Percentiles rank a stretch among this genome's conserved stretches.
phyloP scores from a whole-genome alignment of 202 grass and related monocot species.

The Elaeis oleifera region DNA sequence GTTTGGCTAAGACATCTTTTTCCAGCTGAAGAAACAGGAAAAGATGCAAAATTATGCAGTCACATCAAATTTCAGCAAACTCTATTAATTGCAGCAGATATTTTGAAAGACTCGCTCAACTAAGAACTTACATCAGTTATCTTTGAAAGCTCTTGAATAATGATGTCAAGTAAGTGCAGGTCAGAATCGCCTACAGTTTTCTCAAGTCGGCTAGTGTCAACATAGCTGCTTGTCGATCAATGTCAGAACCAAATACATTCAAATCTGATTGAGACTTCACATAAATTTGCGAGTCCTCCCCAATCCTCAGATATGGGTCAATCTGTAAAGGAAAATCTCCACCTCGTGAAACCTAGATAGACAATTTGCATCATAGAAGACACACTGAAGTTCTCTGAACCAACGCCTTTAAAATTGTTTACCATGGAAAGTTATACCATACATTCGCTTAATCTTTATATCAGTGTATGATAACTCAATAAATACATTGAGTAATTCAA shows the following conservation, averaged over 20 bases:
- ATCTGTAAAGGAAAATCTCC: constrained; percentile 30
- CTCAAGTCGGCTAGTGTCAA: constrained; percentile 51
- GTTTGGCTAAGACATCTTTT: constrained; percentile 45
- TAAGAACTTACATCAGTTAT: constrained; percentile 48
- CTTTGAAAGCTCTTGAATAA: constrained; percentile 43
- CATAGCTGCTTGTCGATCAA: constrained; percentile 50
- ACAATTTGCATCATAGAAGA: no score
- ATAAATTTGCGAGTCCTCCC: constrained; percentile 86
- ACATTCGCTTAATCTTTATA: no score
- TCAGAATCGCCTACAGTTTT: constrained; percentile 40
- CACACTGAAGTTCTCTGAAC: no score
- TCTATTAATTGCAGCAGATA: constrained; percentile 19
- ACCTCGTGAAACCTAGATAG: no score
- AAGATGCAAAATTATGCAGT: constrained; percentile 14
- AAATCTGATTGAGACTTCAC: constrained; percentile 70
- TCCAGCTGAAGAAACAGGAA: constrained; percentile 46
- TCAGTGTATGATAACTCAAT: no score
- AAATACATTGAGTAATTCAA: no score
- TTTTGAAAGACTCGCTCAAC: no score
- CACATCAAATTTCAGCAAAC: constrained; percentile 16
- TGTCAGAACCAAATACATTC: constrained; percentile 62
- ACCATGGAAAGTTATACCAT: no score
- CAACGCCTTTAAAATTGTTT: no score
- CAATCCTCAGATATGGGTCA: constrained; percentile 82
- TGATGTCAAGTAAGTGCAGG: constrained; percentile 53